Evolutionary conservation across 345 rosid genomes (phyloP).

Genomic region (Boechera stricta): DNA sequence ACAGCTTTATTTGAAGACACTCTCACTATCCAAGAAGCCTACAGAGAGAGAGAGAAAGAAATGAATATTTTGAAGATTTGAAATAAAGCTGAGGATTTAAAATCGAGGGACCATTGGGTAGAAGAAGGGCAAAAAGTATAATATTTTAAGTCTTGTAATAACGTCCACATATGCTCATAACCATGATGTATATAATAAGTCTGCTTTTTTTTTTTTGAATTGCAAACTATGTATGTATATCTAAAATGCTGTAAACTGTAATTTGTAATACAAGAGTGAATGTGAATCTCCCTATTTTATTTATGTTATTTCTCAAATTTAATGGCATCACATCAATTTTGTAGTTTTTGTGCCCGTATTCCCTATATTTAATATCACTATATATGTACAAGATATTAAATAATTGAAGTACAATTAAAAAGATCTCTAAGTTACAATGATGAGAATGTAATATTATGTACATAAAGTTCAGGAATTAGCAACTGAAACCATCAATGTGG

Average conservation of each 20-base stretch:
- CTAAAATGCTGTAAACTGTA: not conserved
- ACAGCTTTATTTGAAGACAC: constrained; percentile 44
- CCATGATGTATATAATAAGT: not conserved
- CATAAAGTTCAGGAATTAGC: not conserved
- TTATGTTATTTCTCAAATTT: not conserved
- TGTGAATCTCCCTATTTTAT: too few species aligned
- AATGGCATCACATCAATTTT: not conserved
- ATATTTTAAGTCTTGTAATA: constrained; percentile 7
- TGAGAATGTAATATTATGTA: not conserved
- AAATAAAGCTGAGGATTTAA: constrained; percentile 43
- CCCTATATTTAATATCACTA: too few species aligned
- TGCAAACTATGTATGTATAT: not conserved
- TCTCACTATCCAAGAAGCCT: constrained; percentile 40
- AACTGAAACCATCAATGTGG: too few species aligned
- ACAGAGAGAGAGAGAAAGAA: constrained; percentile 22
- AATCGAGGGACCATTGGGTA: constrained; percentile 35
- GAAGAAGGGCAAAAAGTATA: constrained; percentile 18
- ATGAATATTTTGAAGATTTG: constrained; percentile 39
- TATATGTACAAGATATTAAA: not conserved
- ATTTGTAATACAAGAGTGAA: not conserved
- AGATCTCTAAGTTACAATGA: not conserved
- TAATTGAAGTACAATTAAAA: not conserved
- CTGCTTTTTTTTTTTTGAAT: not conserved
- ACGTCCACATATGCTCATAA: constrained; percentile 29
- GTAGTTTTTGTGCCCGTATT: not conserved